Base-by-base conservation (phyloP, 306 rosid species). In the Elaeagnus macrophylla region DNA sequence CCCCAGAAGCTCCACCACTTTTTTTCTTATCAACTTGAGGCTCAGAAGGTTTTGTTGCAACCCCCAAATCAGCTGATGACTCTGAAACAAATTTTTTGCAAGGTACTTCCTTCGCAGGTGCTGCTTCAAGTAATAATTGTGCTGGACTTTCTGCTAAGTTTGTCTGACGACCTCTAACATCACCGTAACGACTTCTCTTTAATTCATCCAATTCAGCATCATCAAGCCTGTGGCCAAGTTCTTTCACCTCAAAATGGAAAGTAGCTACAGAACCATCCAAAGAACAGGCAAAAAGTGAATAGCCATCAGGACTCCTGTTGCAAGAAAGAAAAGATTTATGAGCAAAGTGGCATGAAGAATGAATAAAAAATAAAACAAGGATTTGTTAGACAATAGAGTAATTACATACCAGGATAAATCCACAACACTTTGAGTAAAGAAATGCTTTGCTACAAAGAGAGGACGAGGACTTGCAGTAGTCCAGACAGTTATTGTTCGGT, bases 381-480 rank as follows among this genome's bases (percentile, higher is more conserved):
- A 12, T 6, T 12, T 40, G 2, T 0, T 63, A 56, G 56, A 36
- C 43, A 59, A 48, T 20, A 20, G 46, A 48, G 48, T 38, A 16
- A 71, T 70, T 51, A 6, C 75, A 59, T 84, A 91, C 99, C 99
- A 91, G 68, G 99, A 91, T 64, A 87, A 75, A 84, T 91, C 99
- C 51, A 91, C 99, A 65, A 91, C 99, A 73, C 99, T 87, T 65
- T 91, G 99, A 41, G 85, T 65, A 59, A 87, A 91, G 68, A 91
- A 91, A 77, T 91, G 99, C 88, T 87, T 91, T n/a, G 99, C 99
- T 51, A 91, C 99, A 72, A 91, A 91, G 53, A 91, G 85, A 69
- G 96, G 99, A 47, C 95, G 95, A 37, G 99, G 89, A 67, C 96
- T 91, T 19, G 96, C 96, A 65, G 99, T 91, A 7, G 96, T 91